Conservation (phyloP, 371 early-diverging fungal species). For the Dichotomocladium elegans region DNA sequence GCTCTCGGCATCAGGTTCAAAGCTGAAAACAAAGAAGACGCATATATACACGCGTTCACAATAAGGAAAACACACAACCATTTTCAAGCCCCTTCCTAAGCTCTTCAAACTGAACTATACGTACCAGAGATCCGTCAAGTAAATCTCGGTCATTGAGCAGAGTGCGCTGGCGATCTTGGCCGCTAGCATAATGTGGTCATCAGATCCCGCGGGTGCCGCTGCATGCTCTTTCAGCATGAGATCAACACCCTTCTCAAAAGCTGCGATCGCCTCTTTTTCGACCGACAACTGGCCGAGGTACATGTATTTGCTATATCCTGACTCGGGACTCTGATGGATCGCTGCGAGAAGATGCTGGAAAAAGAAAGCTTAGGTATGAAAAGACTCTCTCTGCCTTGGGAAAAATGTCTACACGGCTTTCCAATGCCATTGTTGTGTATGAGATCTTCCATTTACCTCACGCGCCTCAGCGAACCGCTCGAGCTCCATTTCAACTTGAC, state of each 20-base stretch:
- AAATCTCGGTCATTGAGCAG: constrained; percentile 94
- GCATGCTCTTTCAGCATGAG: constrained; percentile 51
- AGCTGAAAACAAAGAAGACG: constrained; percentile 47
- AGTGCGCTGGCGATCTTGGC: constrained; percentile 80
- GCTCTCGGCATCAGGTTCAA: constrained; percentile 86
- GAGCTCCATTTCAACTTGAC: constrained; percentile 73
- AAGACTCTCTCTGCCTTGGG: too few species aligned
- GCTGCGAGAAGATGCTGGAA: constrained; percentile 64
- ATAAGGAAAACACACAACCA: not conserved
- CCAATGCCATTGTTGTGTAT: not conserved
- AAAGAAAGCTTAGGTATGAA: too few species aligned
- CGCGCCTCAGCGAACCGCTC: constrained; percentile 65
- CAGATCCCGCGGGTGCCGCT: constrained; percentile 20
- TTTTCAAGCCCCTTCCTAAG: not conserved
- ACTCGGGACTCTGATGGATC: constrained; percentile 63
- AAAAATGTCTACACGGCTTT: too few species aligned
- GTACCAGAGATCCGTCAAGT: constrained; percentile 96
- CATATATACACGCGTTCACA: not conserved
- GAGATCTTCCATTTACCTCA: constrained; percentile 49
- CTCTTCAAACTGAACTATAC: constrained; percentile 5
- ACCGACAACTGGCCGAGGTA: constrained; percentile 85
- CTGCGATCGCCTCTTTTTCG: constrained; percentile 72
- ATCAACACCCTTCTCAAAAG: constrained; percentile 81
- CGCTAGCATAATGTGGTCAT: constrained; percentile 42
- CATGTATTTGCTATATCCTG: constrained; percentile 79